A percentile compares a stretch with the other conserved stretches of the same genome.
phyloP scores from a whole-genome alignment of 257 asterid species.

The Handroanthus guayacan region DNA sequence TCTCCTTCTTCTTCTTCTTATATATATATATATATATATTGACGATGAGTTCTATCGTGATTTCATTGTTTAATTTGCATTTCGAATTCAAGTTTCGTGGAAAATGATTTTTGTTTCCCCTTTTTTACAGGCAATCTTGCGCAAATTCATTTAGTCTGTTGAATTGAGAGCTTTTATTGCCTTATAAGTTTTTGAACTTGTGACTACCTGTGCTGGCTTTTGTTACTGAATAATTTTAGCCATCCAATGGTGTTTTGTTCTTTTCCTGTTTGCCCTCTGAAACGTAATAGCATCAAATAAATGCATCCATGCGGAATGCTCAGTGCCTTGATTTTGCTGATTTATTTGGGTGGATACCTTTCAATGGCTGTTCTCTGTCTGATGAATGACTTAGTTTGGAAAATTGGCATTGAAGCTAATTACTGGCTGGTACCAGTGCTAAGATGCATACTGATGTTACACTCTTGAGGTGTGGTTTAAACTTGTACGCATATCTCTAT shows the following conservation, averaged over 20 bases:
- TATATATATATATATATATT: background rate
- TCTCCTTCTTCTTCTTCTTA: background rate
- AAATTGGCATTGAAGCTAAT: no score
- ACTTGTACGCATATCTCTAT: slow-evolving; percentile 4
- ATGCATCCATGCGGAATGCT: background rate
- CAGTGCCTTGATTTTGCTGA: slow-evolving; percentile 11
- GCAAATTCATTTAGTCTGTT: slow-evolving; percentile 28
- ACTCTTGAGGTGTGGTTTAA: slow-evolving; percentile 2
- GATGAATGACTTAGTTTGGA: background rate
- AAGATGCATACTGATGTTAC: background rate
- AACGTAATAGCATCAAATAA: background rate
- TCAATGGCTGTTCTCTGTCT: slow-evolving; percentile 8
- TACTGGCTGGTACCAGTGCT: background rate
- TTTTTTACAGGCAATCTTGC: slow-evolving; percentile 30
- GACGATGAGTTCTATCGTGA: slow-evolving; percentile 23
- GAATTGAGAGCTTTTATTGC: slow-evolving; percentile 20
- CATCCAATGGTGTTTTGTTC: background rate
- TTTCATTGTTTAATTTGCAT: slow-evolving; percentile 28
- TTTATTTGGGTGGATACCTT: slow-evolving; percentile 22
- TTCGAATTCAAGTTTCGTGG: slow-evolving; percentile 8
- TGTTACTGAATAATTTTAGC: slow-evolving; percentile 13
- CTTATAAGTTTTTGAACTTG: background rate
- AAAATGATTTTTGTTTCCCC: slow-evolving; percentile 10
- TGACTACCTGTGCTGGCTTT: slow-evolving; percentile 17
- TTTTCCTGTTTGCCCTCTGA: background rate